A percentile compares a stretch with the other conserved stretches of the same genome.
phyloP scores from a whole-genome alignment of 495 filamentous ascomycete species.

The Amniculicola lignicola region DNA sequence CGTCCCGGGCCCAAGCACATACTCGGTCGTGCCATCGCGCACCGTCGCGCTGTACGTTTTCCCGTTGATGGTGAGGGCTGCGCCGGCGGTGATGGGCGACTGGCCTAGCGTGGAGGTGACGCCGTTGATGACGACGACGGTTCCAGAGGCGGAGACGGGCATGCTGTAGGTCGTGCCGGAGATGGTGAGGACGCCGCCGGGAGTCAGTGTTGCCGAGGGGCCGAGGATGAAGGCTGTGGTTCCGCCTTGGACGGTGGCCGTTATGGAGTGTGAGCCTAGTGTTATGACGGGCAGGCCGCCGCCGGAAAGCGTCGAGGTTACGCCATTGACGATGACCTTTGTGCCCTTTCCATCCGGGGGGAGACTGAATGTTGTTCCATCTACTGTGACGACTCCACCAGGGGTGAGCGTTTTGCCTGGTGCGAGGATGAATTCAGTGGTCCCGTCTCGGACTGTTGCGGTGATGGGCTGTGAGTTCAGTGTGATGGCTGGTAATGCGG shows the following conservation, averaged over 20 bases:
- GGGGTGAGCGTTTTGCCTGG: slow-evolving; percentile 14
- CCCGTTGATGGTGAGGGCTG: slow-evolving; percentile 29
- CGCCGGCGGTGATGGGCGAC: slow-evolving; percentile 11
- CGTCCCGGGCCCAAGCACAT: slow-evolving; percentile 32
- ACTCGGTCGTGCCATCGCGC: slow-evolving; percentile 34
- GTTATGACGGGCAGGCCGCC: slow-evolving; percentile 5
- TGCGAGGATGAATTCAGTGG: slow-evolving; percentile 14
- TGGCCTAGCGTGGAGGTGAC: slow-evolving; percentile 24
- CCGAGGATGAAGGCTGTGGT: slow-evolving; percentile 30
- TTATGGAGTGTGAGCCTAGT: slow-evolving; percentile 3
- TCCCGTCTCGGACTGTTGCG: slow-evolving; percentile 21
- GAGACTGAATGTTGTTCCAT: slow-evolving; percentile 14
- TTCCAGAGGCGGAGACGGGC: slow-evolving; percentile 24
- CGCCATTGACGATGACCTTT: slow-evolving; percentile 19
- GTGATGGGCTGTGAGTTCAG: slow-evolving; percentile 31
- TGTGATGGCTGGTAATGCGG: slow-evolving; percentile 31
- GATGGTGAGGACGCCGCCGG: slow-evolving; percentile 25
- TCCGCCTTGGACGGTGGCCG: slow-evolving; percentile 17
- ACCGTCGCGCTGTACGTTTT: slow-evolving; percentile 34
- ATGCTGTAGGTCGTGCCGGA: slow-evolving; percentile 28
- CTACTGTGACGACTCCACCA: slow-evolving; percentile 15
- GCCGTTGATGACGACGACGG: slow-evolving; percentile 28
- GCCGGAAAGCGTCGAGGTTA: slow-evolving; percentile 8
- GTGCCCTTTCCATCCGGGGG: slow-evolving; percentile 5
- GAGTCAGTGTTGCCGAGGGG: slow-evolving; percentile 24